These are phyloP conservation scores for Eragrostis nindensis DNA, from an alignment of 176 grass and related monocot genomes.

Conservation along the genomic window DNA sequence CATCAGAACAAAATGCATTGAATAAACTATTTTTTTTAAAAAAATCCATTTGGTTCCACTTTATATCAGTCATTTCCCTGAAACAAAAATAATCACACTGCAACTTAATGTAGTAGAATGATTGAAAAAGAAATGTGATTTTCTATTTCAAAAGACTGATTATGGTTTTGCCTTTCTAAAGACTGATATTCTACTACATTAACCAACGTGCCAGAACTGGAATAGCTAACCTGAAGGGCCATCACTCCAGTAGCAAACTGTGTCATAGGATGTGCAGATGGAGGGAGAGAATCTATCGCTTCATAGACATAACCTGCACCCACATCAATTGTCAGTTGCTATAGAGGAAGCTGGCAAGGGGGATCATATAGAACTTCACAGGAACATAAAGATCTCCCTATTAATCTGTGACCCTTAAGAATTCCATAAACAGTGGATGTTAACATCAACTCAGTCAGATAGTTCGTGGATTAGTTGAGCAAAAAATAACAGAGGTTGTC, in stretches of 20 bases:
- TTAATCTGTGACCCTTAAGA: conserved; percentile 23
- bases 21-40: neutral
- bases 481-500: neutral
- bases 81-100: neutral
- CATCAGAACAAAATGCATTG: neutral
- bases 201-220: neutral
- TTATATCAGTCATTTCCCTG: neutral
- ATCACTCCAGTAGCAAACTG: conserved; percentile 94
- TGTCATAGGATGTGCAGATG: conserved; percentile 93
- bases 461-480: neutral
- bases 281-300: conserved; percentile 86
- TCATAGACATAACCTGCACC: conserved; percentile 87
- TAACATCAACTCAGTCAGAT: neutral
- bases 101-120: neutral
- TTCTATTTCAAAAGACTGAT: conserved; percentile 5
- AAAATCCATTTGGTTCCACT: conserved; percentile 7
- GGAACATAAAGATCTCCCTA: neutral
- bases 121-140: neutral
- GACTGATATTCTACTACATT: neutral
- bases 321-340: conserved; percentile 22
- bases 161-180: neutral
- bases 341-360: conserved; percentile 12
- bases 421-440: neutral
- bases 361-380: neutral
- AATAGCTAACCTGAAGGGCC: conserved; percentile 82